phyloP scores from a whole-genome alignment of 495 filamentous ascomycete genomes.

The Hypoxylon fragiforme region DNA sequence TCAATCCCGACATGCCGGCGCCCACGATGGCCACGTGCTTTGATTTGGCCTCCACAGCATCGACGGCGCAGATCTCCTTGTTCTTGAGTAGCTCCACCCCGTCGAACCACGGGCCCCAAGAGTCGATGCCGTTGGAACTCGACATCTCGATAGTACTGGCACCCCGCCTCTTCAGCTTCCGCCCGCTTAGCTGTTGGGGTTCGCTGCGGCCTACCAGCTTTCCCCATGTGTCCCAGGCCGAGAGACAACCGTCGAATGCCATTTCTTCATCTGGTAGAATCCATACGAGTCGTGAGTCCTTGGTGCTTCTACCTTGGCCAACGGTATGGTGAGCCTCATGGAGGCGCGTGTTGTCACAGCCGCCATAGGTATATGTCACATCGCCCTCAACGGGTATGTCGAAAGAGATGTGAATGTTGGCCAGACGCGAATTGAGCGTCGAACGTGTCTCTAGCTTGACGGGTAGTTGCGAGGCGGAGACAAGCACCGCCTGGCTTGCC shows the following conservation, averaged over 20 bases:
- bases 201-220: constrained; percentile 50
- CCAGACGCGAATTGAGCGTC: constrained; percentile 45
- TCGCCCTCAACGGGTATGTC: constrained; percentile 30
- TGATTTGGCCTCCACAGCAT: constrained; percentile 57
- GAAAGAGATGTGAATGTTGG: constrained; percentile 49
- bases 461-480: constrained; percentile 27
- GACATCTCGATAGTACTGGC: constrained; percentile 49
- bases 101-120: constrained; percentile 70
- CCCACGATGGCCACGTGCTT: constrained; percentile 66
- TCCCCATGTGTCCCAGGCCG: constrained; percentile 51
- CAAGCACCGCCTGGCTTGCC: constrained; percentile 14
- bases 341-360: constrained; percentile 29
- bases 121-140: constrained; percentile 56
- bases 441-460: constrained; percentile 44
- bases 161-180: constrained; percentile 37
- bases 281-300: constrained; percentile 55
- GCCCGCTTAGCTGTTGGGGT: constrained; percentile 38
- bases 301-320: constrained; percentile 14
- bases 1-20: constrained; percentile 69
- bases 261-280: constrained; percentile 53
- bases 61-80: constrained; percentile 54
- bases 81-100: constrained; percentile 63
- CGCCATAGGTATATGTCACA: constrained; percentile 48
- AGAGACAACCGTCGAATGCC: constrained; percentile 52
- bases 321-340: constrained; percentile 42